A percentile compares a stretch with the other conserved stretches of the same genome.
Evolutionary conservation across 148 eudicot species (phyloP).

Genomic region (Silene conica): DNA sequence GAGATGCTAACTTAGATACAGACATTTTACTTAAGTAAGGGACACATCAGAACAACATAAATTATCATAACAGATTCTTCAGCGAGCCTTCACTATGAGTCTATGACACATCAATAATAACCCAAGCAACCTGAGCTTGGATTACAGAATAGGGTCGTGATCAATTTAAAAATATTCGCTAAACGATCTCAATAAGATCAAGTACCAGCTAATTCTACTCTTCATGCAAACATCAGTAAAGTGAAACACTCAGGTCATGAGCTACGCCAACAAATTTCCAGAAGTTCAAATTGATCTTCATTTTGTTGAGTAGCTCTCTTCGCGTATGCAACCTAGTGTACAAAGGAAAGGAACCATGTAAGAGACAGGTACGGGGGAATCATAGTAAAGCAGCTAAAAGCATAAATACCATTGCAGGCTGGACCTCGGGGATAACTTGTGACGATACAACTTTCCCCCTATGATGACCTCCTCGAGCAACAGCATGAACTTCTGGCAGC

Average conservation of each 20-base stretch:
- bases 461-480: constrained; percentile 83
- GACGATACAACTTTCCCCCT: constrained; percentile 76
- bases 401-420: constrained; percentile 71
- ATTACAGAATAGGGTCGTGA: constrained; percentile 1
- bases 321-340: constrained; percentile 22
- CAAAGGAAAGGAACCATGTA: constrained; percentile 13
- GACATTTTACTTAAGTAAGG: background rate
- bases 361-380: constrained; percentile 7
- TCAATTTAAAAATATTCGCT: background rate
- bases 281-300: constrained; percentile 31
- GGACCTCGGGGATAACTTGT: constrained; percentile 57
- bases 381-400: background rate
- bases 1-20: background rate
- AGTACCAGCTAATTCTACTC: constrained; percentile 20
- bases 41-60: background rate
- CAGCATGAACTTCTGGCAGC: constrained; percentile 65
- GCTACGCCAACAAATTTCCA: constrained; percentile 29
- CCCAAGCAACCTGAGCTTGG: background rate
- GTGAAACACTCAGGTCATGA: constrained; percentile 23
- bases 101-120: background rate
- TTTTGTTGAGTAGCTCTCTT: constrained; percentile 32
- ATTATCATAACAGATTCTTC: background rate
- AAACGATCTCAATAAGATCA: constrained; percentile 16
- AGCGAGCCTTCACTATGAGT: background rate
- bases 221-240: constrained; percentile 16